A percentile compares a stretch with the other conserved stretches of the same genome.
Conservation (phyloP, 495 filamentous ascomycete species). For the Pyronema omphalodes region DNA sequence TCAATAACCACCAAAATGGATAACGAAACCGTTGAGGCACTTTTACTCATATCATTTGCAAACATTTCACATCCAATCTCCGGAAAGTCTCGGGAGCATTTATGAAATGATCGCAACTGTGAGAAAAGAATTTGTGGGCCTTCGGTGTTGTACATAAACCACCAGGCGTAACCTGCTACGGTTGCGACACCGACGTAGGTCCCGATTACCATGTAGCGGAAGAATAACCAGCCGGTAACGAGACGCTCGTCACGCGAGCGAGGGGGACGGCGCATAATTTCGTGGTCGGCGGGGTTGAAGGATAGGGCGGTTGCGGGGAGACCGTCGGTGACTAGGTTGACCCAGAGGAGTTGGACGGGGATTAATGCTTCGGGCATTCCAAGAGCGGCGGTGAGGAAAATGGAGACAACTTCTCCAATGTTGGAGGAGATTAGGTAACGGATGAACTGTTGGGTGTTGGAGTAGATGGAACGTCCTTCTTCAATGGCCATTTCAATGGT, state of each 20-base stretch:
- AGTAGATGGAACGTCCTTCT: conserved; percentile 95
- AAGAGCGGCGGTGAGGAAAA: conserved; percentile 90
- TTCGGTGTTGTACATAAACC: conserved; percentile 90
- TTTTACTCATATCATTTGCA: conserved; percentile 66
- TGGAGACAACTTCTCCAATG: conserved; percentile 98
- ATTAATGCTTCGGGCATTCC: conserved; percentile 98
- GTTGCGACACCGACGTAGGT: conserved; percentile 89
- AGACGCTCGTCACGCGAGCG: conserved; percentile 81
- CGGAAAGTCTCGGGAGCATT: conserved; percentile 68
- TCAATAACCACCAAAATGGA: conserved; percentile 90
- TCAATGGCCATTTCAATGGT: conserved; percentile 93
- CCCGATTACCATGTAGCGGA: conserved; percentile 93
- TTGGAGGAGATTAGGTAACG: conserved; percentile 97
- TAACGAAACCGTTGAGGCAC: conserved; percentile 88
- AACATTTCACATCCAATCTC: conserved; percentile 95
- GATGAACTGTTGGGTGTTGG: conserved; percentile 99
- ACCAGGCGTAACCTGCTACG: conserved; percentile 96
- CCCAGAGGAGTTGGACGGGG: conserved; percentile 95
- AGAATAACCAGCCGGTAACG: conserved; percentile 89
- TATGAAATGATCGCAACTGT: conserved; percentile 87
- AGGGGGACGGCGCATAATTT: conserved; percentile 86
- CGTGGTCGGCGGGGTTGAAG: conserved; percentile 94
- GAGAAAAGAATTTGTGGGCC: conserved; percentile 87
- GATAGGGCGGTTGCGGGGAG: conserved; percentile 89
- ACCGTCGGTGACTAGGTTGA: conserved; percentile 96